Conservation (phyloP, 331 rosid species). For the Malus hybrid region DNA sequence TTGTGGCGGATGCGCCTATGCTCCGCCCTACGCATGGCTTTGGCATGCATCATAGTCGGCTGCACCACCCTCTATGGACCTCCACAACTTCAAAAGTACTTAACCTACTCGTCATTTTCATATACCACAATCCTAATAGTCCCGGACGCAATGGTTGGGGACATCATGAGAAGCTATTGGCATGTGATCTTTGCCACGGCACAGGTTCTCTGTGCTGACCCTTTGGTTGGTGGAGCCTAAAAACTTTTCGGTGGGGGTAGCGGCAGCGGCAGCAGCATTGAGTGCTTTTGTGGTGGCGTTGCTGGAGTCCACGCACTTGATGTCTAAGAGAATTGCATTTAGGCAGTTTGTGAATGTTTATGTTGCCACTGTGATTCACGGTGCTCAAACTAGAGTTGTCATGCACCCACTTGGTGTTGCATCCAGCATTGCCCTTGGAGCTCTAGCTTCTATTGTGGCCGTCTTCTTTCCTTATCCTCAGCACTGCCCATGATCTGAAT, state of each 20-base stretch:
- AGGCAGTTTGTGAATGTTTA: slow-evolving; percentile 68
- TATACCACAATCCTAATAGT: slow-evolving; percentile 52
- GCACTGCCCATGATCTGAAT: neutral
- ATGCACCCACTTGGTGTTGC: slow-evolving; percentile 51
- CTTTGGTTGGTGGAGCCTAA: slow-evolving; percentile 44
- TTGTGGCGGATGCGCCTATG: slow-evolving; percentile 36
- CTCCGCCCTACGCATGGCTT: slow-evolving; percentile 46
- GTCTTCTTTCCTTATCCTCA: slow-evolving; percentile 62
- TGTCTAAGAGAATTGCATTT: slow-evolving; percentile 59
- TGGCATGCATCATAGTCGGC: slow-evolving; percentile 64
- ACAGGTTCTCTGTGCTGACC: slow-evolving; percentile 31
- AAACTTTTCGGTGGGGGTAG: slow-evolving; percentile 13
- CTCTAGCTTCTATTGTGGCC: slow-evolving; percentile 55
- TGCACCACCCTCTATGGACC: slow-evolving; percentile 51
- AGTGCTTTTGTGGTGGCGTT: slow-evolving; percentile 49
- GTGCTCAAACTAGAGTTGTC: slow-evolving; percentile 24
- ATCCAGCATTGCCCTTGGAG: slow-evolving; percentile 57
- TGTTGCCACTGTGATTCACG: slow-evolving; percentile 48
- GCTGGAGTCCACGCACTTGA: slow-evolving; percentile 47
- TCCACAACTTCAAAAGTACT: slow-evolving; percentile 11
- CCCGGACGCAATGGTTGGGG: slow-evolving; percentile 58
- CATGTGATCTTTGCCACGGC: slow-evolving; percentile 37
- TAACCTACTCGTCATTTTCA: slow-evolving; percentile 49
- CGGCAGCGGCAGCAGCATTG: slow-evolving; percentile 29
- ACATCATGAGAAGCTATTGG: slow-evolving; percentile 55